Evolutionary conservation across 2,329 filamentous ascomycete species (phyloP).

Genomic region (Colletotrichum lupini): DNA sequence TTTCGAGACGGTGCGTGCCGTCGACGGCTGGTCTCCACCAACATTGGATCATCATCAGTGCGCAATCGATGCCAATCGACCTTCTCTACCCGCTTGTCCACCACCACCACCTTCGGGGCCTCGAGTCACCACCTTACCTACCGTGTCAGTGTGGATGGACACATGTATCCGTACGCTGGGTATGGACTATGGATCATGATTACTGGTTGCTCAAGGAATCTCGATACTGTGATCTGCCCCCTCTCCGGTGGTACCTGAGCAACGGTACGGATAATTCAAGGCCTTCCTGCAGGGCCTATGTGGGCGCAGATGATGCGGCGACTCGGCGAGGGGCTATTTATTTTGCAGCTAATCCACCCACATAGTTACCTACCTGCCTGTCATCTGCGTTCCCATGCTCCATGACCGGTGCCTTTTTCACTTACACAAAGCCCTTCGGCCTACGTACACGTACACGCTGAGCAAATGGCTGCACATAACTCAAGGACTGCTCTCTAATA

Average conservation of each 20-base stretch:
- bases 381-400: conserved; percentile 5
- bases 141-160: background rate
- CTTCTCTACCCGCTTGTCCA: conserved; percentile 2
- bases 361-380: background rate
- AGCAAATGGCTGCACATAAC: background rate
- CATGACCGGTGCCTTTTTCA: conserved; percentile 1
- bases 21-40: conserved; percentile 27
- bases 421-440: background rate
- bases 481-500: background rate
- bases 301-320: conserved; percentile 18
- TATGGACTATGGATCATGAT: conserved; percentile 10
- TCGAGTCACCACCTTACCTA: background rate
- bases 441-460: background rate
- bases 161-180: background rate
- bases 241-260: background rate
- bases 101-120: background rate
- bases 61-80: conserved; percentile 15
- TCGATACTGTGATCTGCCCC: background rate
- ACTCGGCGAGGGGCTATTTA: conserved; percentile 9
- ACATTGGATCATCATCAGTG: conserved; percentile 27
- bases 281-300: conserved; percentile 19
- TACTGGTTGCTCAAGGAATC: conserved; percentile 5
- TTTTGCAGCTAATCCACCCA: background rate
- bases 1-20: conserved; percentile 35
- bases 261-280: background rate